Evolutionary conservation across 495 filamentous ascomycete genomes (phyloP), one percentile per base, ranked within the genome.

Genomic region (Jackrogersella minutella): DNA sequence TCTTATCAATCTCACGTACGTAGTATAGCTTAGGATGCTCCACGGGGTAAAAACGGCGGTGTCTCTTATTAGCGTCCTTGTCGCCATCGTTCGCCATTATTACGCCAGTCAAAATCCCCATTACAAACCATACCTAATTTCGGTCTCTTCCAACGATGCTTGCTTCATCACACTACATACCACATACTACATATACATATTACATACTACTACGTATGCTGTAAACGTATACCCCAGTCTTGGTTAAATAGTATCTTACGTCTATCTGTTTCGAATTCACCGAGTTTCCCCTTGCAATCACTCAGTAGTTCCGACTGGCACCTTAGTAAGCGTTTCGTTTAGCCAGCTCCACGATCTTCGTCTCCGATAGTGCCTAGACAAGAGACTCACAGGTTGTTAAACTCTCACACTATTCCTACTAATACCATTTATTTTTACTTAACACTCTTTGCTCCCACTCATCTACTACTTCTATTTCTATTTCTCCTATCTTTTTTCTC

Each of bases 341-440:
- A 69, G 61, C 61, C 66, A 69, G 63, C 49, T 66, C 62, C 63
- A 67, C 62, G 68, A 70, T 66, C 68, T 54, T 59, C 46, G 26
- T 58, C 44, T 70, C 58, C 47, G 56, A 65, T 51, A 64, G 34
- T 56, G 37, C 9, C 21, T 54, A 40, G 47, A 60, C 49, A n/a
- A 50, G 28, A 55, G 50, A 64, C 28, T 36, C 53, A 44, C 50
- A 44, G 28, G 37, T 56, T 44, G 53, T 58, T 49, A 28, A 37
- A 28, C 10, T 60, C 56, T 60, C 36, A 14, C 34, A 30, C 62
- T 59, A 41, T 34, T 37, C 34, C 22, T 43, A 33, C 30, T 28
- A 43, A 51, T 41, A 17, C n/a, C n/a, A n/a, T n/a, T n/a, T n/a
- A n/a, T 41, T 31, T 28, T 41, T 52, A 52, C 49, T 56, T 56